Conservation (phyloP, 441 rosid species). For the Croton setiger region DNA sequence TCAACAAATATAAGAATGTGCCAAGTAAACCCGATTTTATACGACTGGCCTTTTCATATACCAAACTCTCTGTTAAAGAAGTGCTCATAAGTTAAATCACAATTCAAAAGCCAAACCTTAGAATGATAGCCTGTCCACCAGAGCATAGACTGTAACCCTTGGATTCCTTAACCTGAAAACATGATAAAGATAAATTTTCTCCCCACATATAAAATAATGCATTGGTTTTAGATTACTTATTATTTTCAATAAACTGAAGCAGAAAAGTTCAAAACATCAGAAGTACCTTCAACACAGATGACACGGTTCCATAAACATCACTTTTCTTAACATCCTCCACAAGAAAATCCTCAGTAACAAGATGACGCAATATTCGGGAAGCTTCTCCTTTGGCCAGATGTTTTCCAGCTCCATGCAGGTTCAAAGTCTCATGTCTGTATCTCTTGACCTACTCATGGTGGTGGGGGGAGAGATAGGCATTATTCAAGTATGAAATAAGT, state of each 20-base stretch:
- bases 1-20: neutral
- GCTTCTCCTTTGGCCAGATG: conserved; percentile 76
- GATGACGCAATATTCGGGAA: conserved; percentile 74
- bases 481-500: conserved; percentile 17
- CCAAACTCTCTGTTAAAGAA: neutral
- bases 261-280: conserved; percentile 18
- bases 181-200: neutral
- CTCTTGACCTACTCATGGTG: conserved; percentile 95
- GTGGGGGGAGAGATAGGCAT: too few relatives aligned
- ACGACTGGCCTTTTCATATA: neutral
- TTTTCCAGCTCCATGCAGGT: conserved; percentile 90
- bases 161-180: conserved; percentile 71
- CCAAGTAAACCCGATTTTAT: neutral
- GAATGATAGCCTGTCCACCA: conserved; percentile 47
- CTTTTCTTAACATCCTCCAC: conserved; percentile 91
- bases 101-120: conserved; percentile 45
- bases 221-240: neutral
- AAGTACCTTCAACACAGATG: conserved; percentile 79
- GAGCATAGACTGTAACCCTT: conserved; percentile 49
- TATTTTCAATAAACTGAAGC: neutral
- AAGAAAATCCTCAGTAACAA: conserved; percentile 77
- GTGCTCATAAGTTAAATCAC: neutral
- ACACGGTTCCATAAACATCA: conserved; percentile 84
- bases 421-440: conserved; percentile 71
- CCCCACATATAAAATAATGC: neutral